These are phyloP conservation scores for Auricularia auricula-judae DNA, from an alignment of 768 basidiomycete genomes.

Conservation along the genomic window DNA sequence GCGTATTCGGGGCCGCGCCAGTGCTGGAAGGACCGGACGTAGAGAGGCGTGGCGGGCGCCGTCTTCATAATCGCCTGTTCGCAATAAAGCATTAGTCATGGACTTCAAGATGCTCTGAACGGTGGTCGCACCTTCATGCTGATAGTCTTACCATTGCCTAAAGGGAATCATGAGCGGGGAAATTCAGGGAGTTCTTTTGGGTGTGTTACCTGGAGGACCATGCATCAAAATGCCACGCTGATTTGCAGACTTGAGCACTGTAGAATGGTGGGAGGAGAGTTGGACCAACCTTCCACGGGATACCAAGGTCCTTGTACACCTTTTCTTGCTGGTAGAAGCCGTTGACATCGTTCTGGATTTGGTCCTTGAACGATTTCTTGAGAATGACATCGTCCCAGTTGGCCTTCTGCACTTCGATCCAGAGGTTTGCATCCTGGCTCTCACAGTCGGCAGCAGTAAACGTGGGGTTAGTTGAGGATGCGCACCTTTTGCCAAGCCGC, in stretches of 20 bases:
- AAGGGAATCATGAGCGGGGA: not conserved
- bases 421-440: constrained; percentile 13
- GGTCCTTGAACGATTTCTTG: constrained; percentile 54
- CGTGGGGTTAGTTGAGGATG: constrained; percentile 30
- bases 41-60: constrained; percentile 59
- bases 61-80: constrained; percentile 56
- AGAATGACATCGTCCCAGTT: constrained; percentile 69
- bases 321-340: constrained; percentile 71
- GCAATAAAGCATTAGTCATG: not conserved
- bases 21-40: constrained; percentile 69
- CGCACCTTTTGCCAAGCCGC: constrained; percentile 58
- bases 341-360: constrained; percentile 60
- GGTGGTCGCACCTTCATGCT: constrained; percentile 39
- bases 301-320: constrained; percentile 60
- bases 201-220: constrained; percentile 54
- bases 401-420: constrained; percentile 42
- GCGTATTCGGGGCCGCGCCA: constrained; percentile 51
- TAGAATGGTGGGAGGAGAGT: constrained; percentile 16
- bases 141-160: constrained; percentile 79
- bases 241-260: too few species aligned
- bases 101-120: not conserved
- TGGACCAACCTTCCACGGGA: constrained; percentile 66
- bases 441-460: too few species aligned
- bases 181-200: constrained; percentile 5
- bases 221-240: constrained; percentile 70